Base-by-base conservation (phyloP, 1,139 yeast genomes). In the Suhomyces kunorum region DNA sequence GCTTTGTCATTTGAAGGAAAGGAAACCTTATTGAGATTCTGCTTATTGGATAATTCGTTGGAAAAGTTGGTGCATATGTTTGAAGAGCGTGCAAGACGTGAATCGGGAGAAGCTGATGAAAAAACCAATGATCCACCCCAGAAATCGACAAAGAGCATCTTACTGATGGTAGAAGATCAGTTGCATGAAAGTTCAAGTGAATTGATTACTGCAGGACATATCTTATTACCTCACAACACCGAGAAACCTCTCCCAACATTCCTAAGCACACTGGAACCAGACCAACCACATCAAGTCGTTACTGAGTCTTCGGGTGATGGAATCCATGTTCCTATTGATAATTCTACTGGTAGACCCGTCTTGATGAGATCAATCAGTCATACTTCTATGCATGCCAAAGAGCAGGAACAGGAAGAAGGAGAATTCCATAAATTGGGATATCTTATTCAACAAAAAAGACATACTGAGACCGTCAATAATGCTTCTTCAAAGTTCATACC, bases 381-480 rank as follows among this genome's bases (percentile, higher is more conserved):
- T 48, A 81, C 87, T 0, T 81, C 87, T 0, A 55, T 78, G 6
- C 81, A 81, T 50, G 85, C 89, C 15, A 84, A 80, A 57, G 80
- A 76, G 49, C 88, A 84, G 58, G 96, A 88, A 54, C 80, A 82
- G 47, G 97, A 89, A 61, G 97, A 89, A 68, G 97, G 96, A 49
- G 95, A 87, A 55, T 74, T 88, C 47, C 96, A 87, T 62, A 81
- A 85, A 61, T 80, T 87, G 79, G 95, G 95, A 12, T 78, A 76
- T 54, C 83, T 79, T 53, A 81, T 83, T 51, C 86, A 82, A 55
- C 86, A 79, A 55, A 75, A 80, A 45, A 62, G 69, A 23, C 68
- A 46, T 8, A 20, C 12, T 3, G 30, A 27, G 8, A 11, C 9
- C 6, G 30, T 26, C 2, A 22, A 12, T 2, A 12, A 30, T 36